Conservation (phyloP, 2,329 filamentous ascomycete genomes). For the Penicillium frequentans region DNA sequence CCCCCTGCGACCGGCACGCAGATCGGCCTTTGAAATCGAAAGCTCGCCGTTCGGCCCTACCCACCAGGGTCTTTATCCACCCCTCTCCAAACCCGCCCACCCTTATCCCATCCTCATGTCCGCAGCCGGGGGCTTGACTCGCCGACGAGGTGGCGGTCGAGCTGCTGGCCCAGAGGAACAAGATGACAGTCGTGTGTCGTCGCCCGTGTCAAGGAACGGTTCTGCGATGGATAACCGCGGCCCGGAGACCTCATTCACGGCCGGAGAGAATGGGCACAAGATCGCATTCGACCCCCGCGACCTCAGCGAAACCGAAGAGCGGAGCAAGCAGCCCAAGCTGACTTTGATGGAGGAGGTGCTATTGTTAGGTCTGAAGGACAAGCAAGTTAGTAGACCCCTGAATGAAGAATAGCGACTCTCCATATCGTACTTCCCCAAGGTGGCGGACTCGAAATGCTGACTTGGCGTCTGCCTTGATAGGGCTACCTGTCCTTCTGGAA, state of each 20-base stretch:
- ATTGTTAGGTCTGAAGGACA: slow-evolving; percentile 93
- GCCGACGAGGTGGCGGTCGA: slow-evolving; percentile 66
- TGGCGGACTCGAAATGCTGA: slow-evolving; percentile 22
- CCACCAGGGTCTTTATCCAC: slow-evolving; percentile 7
- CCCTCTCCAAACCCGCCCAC: slow-evolving; percentile 15
- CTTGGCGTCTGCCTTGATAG: slow-evolving; percentile 47
- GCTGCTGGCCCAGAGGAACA: slow-evolving; percentile 59
- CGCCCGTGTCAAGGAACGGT: slow-evolving; percentile 61
- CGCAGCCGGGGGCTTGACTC: slow-evolving; percentile 69
- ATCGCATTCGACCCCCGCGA: slow-evolving; percentile 97
- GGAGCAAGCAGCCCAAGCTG: slow-evolving; percentile 96
- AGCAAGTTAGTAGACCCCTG: slow-evolving; percentile 68
- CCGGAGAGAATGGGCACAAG: slow-evolving; percentile 91
- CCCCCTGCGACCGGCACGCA: slow-evolving; percentile 21
- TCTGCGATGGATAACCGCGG: slow-evolving; percentile 56
- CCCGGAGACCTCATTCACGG: slow-evolving; percentile 79
- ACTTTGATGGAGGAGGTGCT: slow-evolving; percentile 99
- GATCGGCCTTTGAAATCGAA: slow-evolving; percentile 14
- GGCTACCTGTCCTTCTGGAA: slow-evolving; percentile 99
- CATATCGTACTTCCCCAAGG: background rate
- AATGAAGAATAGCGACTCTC: background rate
- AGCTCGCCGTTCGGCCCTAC: slow-evolving; percentile 3
- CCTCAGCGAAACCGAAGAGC: slow-evolving; percentile 93
- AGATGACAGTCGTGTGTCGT: slow-evolving; percentile 65
- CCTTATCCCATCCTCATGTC: slow-evolving; percentile 51